Base-by-base conservation (phyloP, 2,329 filamentous ascomycete genomes). In the Emydomyces testavorans region DNA sequence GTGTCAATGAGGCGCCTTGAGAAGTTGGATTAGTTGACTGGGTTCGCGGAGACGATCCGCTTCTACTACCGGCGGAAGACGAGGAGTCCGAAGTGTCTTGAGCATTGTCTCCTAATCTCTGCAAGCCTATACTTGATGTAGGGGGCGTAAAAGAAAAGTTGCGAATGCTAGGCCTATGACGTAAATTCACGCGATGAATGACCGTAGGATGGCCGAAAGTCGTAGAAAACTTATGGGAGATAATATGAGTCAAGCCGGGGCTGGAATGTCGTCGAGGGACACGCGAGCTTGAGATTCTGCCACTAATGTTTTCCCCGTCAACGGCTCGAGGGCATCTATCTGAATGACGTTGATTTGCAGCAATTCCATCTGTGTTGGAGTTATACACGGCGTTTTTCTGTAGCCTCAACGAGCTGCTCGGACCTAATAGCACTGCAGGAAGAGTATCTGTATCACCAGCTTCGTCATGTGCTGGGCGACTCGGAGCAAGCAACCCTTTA, bases 141-240 rank as follows among this genome's bases (percentile, higher is more conserved):
- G 52, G 54, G 4, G 59, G 53, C 13, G 54, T 46, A 26, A 54
- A 55, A 21, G 54, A 54, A 39, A 67, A 57, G 31, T 54, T 64
- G 39, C 41, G 40, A 13, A 55, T 52, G n/a, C 48, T 48, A 3
- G 62, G 63, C 35, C 65, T 62, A 3, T 57, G 53, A 16, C 60
- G 60, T 5, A 65, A 53, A 48, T 62, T 59, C 2, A 60, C 54
- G 43, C 65, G 65, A 42, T 58, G 66, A 39, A 70, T 65, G 5
- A 70, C 62, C 4, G 67, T 70, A 16, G 64, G 59, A 29, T 63
- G 59, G 1, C 62, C 62, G 53, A 70, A 67, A 4, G 64, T 59
- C 21, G 59, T 58, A 2, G 65, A 67, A 16, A 69, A 45, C 49
- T 59, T 67, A 31, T 59, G 60, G 1, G 67, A 64, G 8, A 70